Evolutionary conservation across 495 filamentous ascomycete species (phyloP).

Genomic region (Penicillium malachiteum): DNA sequence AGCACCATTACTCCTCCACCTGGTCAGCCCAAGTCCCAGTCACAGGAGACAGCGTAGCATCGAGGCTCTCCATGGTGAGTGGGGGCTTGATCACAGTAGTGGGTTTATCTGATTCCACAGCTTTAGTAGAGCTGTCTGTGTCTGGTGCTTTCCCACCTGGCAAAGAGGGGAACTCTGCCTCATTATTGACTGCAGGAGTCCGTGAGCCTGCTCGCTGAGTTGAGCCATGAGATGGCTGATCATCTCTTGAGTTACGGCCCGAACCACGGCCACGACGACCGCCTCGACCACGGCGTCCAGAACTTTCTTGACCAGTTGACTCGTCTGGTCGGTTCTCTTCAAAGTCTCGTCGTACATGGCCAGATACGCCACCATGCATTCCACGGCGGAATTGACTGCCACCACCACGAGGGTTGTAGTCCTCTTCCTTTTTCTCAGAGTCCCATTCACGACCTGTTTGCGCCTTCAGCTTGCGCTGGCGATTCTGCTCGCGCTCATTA

Average conservation of each 20-base stretch:
- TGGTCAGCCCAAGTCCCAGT: constrained; percentile 44
- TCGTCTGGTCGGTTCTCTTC: constrained; percentile 27
- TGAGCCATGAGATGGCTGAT: constrained; percentile 17
- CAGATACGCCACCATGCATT: constrained; percentile 59
- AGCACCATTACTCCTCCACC: constrained; percentile 27
- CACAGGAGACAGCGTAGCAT: constrained; percentile 23
- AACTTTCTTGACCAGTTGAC: constrained; percentile 1
- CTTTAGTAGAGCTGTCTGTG: background rate
- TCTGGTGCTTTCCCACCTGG: constrained; percentile 28
- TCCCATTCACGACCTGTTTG: constrained; percentile 73
- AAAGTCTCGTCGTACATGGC: constrained; percentile 34
- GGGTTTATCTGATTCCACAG: constrained; percentile 6
- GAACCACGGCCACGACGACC: constrained; percentile 37
- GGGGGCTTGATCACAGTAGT: constrained; percentile 4
- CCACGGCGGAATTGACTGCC: constrained; percentile 53
- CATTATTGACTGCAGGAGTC: constrained; percentile 29
- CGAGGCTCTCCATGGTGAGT: constrained; percentile 24
- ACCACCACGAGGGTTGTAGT: constrained; percentile 48
- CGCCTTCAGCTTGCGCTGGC: constrained; percentile 67
- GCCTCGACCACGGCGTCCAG: constrained; percentile 24
- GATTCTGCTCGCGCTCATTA: constrained; percentile 68
- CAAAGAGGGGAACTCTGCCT: constrained; percentile 45
- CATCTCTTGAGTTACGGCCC: constrained; percentile 31
- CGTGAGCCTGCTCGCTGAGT: constrained; percentile 15
- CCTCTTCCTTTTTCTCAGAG: constrained; percentile 66